These are phyloP conservation scores for Lipomyces kockii DNA, from an alignment of 805 yeast genomes.

Conservation along the genomic window DNA sequence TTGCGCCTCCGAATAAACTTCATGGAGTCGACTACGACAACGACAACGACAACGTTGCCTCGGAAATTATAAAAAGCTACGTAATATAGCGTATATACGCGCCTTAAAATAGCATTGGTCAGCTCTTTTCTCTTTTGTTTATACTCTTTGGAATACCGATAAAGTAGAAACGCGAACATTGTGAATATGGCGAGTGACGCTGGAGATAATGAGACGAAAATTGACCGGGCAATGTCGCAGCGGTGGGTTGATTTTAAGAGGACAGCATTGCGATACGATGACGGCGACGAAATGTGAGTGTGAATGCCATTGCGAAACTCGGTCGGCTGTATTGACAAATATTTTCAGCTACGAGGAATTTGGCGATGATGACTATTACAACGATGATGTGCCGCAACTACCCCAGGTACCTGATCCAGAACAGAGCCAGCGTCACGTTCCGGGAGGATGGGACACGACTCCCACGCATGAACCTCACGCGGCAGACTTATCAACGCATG, in stretches of 20 bases:
- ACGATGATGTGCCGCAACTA: background rate
- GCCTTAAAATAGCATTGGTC: background rate
- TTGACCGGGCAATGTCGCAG: background rate
- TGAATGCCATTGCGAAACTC: background rate
- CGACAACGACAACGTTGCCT: too few species aligned
- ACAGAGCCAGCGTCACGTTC: background rate
- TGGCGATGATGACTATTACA: background rate
- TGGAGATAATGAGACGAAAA: background rate
- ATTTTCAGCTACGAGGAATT: background rate
- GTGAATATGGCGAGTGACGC: background rate
- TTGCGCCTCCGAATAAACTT: too few species aligned
- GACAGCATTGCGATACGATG: background rate
- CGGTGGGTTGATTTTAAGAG: constrained; percentile 3
- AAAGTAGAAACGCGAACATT: background rate
- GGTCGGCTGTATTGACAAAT: background rate
- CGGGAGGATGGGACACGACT: constrained; percentile 12
- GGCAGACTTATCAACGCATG: background rate
- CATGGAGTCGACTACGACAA: too few species aligned
- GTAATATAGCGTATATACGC: background rate
- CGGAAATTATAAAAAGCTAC: background rate
- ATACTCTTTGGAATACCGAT: background rate
- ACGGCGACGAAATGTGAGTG: background rate
- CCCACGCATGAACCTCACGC: background rate
- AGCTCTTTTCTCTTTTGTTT: background rate
- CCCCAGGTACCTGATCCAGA: background rate